A percentile compares a stretch with the other conserved stretches of the same genome.
Conservation (phyloP, 1,284 basidiomycete species). For the Cryptococcus floricola region DNA sequence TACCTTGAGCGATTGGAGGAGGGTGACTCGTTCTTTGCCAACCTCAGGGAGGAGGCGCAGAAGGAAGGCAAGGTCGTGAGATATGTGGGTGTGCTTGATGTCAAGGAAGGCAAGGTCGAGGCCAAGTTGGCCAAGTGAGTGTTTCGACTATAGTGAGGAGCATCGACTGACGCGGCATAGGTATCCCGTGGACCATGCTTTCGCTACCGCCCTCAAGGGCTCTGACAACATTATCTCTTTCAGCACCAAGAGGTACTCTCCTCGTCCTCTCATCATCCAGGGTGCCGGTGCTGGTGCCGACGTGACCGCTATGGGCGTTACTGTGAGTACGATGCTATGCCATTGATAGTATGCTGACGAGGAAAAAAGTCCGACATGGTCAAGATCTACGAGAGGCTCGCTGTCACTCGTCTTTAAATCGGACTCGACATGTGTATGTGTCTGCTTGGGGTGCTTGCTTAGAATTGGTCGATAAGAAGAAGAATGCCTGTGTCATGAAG, state of each 20-base stretch:
- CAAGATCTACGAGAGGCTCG: slow-evolving; percentile 46
- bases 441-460: too few relatives aligned
- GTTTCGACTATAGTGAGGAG: not conserved
- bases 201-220: slow-evolving; percentile 89
- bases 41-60: slow-evolving; percentile 70
- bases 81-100: slow-evolving; percentile 93
- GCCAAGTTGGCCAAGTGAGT: slow-evolving; percentile 79
- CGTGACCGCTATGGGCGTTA: slow-evolving; percentile 96
- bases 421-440: too few relatives aligned
- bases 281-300: slow-evolving; percentile 94
- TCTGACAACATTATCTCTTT: slow-evolving; percentile 99
- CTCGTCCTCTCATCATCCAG: slow-evolving; percentile 83
- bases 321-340: slow-evolving; percentile 29
- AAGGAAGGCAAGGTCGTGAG: slow-evolving; percentile 76
- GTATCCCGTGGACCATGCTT: slow-evolving; percentile 83
- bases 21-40: slow-evolving; percentile 76
- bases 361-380: slow-evolving; percentile 43
- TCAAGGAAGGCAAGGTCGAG: slow-evolving; percentile 67
- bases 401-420: slow-evolving; percentile 9
- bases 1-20: slow-evolving; percentile 77
- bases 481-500: not conserved
- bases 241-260: slow-evolving; percentile 82
- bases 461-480: not conserved
- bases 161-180: slow-evolving; percentile 48
- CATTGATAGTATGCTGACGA: not conserved